A percentile compares a stretch with the other conserved stretches of the same genome.
phyloP scores from a whole-genome alignment of 192 early-diverging fungal genomes.

The Dissophora globulifera region DNA sequence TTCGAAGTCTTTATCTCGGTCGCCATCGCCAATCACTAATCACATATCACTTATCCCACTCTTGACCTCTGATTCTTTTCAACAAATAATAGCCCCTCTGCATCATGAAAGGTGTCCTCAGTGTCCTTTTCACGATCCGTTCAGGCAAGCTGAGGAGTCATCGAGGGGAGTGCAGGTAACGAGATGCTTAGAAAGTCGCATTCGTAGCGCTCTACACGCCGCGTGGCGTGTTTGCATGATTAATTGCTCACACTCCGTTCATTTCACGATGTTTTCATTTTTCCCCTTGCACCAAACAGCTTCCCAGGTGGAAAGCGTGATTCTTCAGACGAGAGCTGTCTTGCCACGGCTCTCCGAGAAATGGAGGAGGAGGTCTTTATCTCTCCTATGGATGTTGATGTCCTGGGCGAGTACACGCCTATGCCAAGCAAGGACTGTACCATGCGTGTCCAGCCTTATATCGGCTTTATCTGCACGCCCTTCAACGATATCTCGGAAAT shows the following conservation, averaged over 20 bases:
- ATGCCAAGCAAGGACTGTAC: slow-evolving; percentile 70
- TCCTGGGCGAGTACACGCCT: slow-evolving; percentile 70
- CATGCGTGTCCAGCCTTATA: slow-evolving; percentile 69
- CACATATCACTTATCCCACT: too few species aligned
- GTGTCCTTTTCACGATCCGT: slow-evolving; percentile 84
- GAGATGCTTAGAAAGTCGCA: too few species aligned
- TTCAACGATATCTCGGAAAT: slow-evolving; percentile 55
- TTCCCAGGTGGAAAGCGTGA: slow-evolving; percentile 84
- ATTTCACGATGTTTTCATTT: slow-evolving; percentile 10
- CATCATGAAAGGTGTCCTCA: slow-evolving; percentile 65
- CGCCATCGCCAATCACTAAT: too few species aligned
- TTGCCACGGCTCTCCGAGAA: slow-evolving; percentile 82
- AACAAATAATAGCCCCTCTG: slow-evolving; percentile 67
- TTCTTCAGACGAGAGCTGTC: slow-evolving; percentile 60
- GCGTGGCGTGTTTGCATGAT: not conserved
- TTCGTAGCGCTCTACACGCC: too few species aligned
- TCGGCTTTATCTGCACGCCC: slow-evolving; percentile 61
- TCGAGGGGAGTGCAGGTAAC: slow-evolving; percentile 81
- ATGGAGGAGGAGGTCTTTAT: slow-evolving; percentile 85
- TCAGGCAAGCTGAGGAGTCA: slow-evolving; percentile 72
- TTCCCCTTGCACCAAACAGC: slow-evolving; percentile 28
- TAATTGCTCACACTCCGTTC: not conserved
- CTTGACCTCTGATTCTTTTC: too few species aligned
- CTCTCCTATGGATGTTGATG: slow-evolving; percentile 47
- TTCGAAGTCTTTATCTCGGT: too few species aligned